Conservation (phyloP, 139 green algal genomes). For the Volvox africanus region DNA sequence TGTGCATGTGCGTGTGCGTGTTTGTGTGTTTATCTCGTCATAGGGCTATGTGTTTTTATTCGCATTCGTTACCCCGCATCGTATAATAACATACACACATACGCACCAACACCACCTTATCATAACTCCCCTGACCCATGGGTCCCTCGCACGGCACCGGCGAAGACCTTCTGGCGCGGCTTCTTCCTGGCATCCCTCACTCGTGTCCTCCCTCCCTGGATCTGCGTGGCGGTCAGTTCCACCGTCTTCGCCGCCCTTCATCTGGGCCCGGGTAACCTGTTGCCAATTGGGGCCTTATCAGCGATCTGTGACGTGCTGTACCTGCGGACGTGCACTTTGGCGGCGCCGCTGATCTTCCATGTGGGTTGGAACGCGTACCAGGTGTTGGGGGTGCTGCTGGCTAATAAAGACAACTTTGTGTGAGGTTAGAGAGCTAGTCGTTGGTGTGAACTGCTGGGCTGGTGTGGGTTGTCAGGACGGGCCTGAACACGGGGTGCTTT, state of each 20-base stretch:
- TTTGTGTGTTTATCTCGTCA: no score
- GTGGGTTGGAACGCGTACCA: conserved; percentile 63
- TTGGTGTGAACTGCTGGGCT: background rate
- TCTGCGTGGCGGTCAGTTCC: conserved; percentile 57
- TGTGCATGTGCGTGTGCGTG: no score
- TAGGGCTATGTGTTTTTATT: no score
- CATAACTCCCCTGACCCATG: no score
- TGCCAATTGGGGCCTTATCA: conserved; percentile 56
- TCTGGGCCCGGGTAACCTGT: conserved; percentile 47
- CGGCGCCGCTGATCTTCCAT: conserved; percentile 59
- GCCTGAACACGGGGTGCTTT: no score
- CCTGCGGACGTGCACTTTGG: conserved; percentile 58
- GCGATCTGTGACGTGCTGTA: conserved; percentile 57
- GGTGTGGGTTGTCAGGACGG: no score
- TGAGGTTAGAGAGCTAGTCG: conserved; percentile 7
- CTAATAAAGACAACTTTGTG: conserved; percentile 62
- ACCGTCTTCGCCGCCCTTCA: conserved; percentile 61
- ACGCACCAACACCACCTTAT: no score
- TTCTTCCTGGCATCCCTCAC: conserved; percentile 69
- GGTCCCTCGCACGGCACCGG: no score
- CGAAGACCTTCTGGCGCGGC: conserved; percentile 67
- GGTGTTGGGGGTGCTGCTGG: conserved; percentile 55
- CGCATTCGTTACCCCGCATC: no score
- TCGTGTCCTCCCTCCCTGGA: conserved; percentile 58
- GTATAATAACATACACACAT: no score